Percentiles rank a stretch among this genome's conserved stretches.
Conservation (phyloP, 805 yeast species). For the Saturnispora galanensis region DNA sequence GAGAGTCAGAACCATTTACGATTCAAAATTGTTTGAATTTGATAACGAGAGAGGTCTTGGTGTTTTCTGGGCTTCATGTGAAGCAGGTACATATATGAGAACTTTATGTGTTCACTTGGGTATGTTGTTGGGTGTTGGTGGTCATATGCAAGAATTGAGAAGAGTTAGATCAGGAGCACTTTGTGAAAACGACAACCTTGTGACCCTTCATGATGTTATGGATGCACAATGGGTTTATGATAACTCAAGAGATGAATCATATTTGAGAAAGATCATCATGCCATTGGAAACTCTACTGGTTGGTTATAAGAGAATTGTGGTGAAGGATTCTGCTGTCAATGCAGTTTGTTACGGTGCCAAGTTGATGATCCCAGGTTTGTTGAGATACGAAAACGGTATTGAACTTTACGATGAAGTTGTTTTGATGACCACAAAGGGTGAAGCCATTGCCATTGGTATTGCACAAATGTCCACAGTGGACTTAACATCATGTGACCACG, state of each 20-base stretch:
- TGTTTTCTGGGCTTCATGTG: conserved; percentile 99
- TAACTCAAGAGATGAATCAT: conserved; percentile 93
- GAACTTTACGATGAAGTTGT: conserved; percentile 97
- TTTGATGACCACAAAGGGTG: conserved; percentile 97
- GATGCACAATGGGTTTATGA: conserved; percentile 98
- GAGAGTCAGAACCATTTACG: conserved; percentile 96
- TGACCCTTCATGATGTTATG: conserved; percentile 92
- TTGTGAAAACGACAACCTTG: conserved; percentile 81
- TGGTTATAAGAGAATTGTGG: conserved; percentile 96
- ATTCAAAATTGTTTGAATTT: conserved; percentile 89
- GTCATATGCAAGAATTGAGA: conserved; percentile 99
- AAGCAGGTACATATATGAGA: conserved; percentile 99
- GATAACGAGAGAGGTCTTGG: conserved; percentile 95
- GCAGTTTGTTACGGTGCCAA: conserved; percentile 99
- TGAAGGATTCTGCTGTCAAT: conserved; percentile 84
- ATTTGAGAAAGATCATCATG: conserved; percentile 85
- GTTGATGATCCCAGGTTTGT: conserved; percentile 95
- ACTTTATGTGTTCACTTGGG: conserved; percentile 98
- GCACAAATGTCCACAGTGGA: conserved; percentile 99
- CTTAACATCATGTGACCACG: conserved; percentile 93
- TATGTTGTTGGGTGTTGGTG: conserved; percentile 97
- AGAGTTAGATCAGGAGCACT: conserved; percentile 98
- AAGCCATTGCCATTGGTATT: conserved; percentile 96
- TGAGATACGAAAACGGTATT: conserved; percentile 95
- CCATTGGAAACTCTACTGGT: conserved; percentile 90